Percentiles rank a stretch among this genome's conserved stretches.
These are phyloP conservation scores for Phaffia rhodozyma DNA, from an alignment of 1,284 basidiomycete genomes.

Conservation along the genomic window DNA sequence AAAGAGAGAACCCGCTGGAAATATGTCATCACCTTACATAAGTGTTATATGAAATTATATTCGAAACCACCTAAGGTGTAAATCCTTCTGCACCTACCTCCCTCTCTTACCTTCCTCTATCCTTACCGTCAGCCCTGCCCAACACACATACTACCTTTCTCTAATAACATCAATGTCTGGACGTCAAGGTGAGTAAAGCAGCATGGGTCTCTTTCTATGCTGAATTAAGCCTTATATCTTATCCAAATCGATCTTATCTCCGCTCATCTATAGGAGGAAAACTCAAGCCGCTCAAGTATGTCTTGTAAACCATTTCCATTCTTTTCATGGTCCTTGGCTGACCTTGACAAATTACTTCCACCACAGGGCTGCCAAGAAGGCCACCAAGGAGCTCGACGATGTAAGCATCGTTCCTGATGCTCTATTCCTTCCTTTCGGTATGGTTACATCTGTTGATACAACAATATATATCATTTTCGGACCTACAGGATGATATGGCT, in stretches of 20 bases:
- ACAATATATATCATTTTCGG: neutral
- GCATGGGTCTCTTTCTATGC: neutral
- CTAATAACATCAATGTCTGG: slow-evolving; percentile 11
- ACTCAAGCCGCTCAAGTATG: slow-evolving; percentile 18
- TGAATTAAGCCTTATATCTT: neutral
- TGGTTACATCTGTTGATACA: neutral
- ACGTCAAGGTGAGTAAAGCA: slow-evolving; percentile 10
- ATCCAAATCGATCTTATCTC: neutral
- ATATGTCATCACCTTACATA: no score
- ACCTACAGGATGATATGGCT: slow-evolving; percentile 14
- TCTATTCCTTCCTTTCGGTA: neutral
- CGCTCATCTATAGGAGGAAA: slow-evolving; percentile 13
- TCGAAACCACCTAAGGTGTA: no score
- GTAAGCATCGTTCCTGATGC: neutral
- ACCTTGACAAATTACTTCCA: neutral
- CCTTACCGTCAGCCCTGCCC: no score
- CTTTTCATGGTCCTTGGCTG: neutral
- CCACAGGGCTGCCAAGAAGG: slow-evolving; percentile 18
- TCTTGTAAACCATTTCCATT: neutral
- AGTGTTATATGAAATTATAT: no score
- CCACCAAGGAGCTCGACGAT: slow-evolving; percentile 14
- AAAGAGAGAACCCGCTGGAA: no score
- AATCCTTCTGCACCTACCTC: neutral
- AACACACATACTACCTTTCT: no score
- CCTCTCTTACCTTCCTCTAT: neutral